phyloP scores from a whole-genome alignment of 2,329 filamentous ascomycete species.

The Periconia digitata region DNA sequence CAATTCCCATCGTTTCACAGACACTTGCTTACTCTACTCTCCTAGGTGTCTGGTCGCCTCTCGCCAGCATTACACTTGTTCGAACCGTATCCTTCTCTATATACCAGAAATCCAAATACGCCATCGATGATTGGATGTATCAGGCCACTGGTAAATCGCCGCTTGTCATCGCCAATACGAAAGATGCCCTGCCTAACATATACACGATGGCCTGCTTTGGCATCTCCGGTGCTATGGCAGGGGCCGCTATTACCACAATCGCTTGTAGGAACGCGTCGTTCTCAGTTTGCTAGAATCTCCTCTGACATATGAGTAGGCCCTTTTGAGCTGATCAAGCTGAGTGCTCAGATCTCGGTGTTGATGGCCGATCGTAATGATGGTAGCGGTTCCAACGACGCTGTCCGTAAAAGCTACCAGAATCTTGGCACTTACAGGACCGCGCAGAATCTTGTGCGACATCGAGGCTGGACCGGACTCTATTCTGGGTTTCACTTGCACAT shows the following conservation, averaged over 20 bases:
- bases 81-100: conserved; percentile 78
- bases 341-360: conserved; percentile 80
- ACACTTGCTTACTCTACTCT: conserved; percentile 12
- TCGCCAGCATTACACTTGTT: conserved; percentile 75
- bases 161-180: conserved; percentile 69
- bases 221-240: conserved; percentile 75
- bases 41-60: conserved; percentile 73
- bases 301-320: conserved; percentile 55
- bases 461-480: conserved; percentile 73
- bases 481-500: conserved; percentile 79
- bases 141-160: conserved; percentile 68
- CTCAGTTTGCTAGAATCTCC: not conserved
- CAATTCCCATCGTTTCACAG: not conserved
- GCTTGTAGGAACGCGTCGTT: conserved; percentile 57
- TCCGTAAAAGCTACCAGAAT: conserved; percentile 67
- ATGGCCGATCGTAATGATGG: conserved; percentile 64
- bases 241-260: conserved; percentile 76
- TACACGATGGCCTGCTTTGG: conserved; percentile 77
- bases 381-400: conserved; percentile 36
- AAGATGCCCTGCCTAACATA: conserved; percentile 69
- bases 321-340: conserved; percentile 88
- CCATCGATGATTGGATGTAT: conserved; percentile 70
- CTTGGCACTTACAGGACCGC: conserved; percentile 77
- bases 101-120: conserved; percentile 76
- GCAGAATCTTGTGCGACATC: conserved; percentile 73